Conservation (phyloP, 345 rosid species). For the Murraya paniculata region DNA sequence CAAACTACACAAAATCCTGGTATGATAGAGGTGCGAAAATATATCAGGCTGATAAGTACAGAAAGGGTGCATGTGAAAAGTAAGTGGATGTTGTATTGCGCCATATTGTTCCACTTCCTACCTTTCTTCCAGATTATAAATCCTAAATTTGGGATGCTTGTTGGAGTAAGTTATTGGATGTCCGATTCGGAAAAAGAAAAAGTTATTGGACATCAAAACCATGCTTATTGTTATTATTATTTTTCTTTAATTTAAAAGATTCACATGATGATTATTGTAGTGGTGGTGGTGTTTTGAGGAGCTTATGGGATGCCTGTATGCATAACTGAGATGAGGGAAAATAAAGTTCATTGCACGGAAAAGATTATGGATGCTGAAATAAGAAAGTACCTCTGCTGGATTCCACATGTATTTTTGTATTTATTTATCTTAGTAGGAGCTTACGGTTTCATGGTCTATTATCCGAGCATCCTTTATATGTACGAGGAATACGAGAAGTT, state of each 20-base stretch:
- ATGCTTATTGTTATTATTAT: too few species aligned
- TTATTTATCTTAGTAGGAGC: not conserved
- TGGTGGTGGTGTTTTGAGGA: not conserved
- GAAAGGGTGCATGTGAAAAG: slow-evolving; percentile 67
- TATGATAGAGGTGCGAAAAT: slow-evolving; percentile 57
- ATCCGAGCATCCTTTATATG: not conserved
- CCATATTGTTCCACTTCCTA: not conserved
- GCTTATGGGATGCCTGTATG: not conserved
- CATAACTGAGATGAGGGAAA: not conserved
- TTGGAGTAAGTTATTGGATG: not conserved
- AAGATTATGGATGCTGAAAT: not conserved
- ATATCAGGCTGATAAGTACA: slow-evolving; percentile 46
- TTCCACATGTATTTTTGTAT: not conserved
- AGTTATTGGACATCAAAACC: too few species aligned
- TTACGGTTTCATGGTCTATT: too few species aligned
- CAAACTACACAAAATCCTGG: slow-evolving; percentile 55
- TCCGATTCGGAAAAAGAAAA: too few species aligned
- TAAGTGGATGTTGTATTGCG: slow-evolving; percentile 25
- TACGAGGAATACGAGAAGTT: not conserved
- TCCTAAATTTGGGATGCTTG: not conserved
- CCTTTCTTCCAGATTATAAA: too few species aligned
- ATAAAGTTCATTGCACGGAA: not conserved
- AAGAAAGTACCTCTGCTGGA: not conserved
- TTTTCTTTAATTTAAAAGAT: too few species aligned
- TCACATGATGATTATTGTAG: not conserved